These are phyloP conservation scores for Agmasoma carcini DNA, from an alignment of 371 early-diverging fungal genomes.

Conservation along the genomic window DNA sequence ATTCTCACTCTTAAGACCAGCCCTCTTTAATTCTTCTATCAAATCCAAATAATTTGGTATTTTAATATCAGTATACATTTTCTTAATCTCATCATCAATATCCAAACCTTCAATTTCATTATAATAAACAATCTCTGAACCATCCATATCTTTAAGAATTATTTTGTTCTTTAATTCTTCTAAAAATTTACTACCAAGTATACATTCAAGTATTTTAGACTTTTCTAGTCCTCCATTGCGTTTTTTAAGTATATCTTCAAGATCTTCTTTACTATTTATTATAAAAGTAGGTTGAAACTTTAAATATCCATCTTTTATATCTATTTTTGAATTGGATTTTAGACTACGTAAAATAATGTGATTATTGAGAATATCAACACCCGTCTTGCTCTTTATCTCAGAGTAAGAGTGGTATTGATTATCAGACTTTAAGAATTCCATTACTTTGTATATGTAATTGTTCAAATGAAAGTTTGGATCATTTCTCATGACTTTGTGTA, in stretches of 20 bases:
- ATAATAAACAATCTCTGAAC: constrained; percentile 47
- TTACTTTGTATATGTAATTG: constrained; percentile 51
- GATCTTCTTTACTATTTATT: constrained; percentile 48
- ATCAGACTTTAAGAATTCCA: constrained; percentile 39
- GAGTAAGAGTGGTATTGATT: constrained; percentile 32
- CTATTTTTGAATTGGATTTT: constrained; percentile 49
- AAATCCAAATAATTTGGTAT: constrained; percentile 50
- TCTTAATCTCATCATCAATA: constrained; percentile 25
- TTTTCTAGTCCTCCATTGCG: constrained; percentile 49
- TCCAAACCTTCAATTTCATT: constrained; percentile 5
- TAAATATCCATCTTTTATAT: constrained; percentile 35
- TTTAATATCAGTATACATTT: constrained; percentile 42
- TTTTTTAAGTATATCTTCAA: constrained; percentile 39
- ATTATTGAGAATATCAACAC: constrained; percentile 44
- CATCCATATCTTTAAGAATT: constrained; percentile 52
- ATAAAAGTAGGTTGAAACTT: constrained; percentile 45
- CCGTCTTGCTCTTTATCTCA: constrained; percentile 43
- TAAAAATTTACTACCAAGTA: constrained; percentile 39
- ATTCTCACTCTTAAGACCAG: constrained; percentile 43
- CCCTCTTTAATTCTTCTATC: constrained; percentile 41
- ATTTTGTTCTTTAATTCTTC: constrained; percentile 37
- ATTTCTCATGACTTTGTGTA: neutral
- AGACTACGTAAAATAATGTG: constrained; percentile 33
- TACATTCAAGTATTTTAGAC: constrained; percentile 43
- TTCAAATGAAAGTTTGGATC: too few relatives aligned